Evolutionary conservation across 768 basidiomycete species (phyloP), one percentile per base, ranked within the genome.

Genomic region (Sarcodon sp.): DNA sequence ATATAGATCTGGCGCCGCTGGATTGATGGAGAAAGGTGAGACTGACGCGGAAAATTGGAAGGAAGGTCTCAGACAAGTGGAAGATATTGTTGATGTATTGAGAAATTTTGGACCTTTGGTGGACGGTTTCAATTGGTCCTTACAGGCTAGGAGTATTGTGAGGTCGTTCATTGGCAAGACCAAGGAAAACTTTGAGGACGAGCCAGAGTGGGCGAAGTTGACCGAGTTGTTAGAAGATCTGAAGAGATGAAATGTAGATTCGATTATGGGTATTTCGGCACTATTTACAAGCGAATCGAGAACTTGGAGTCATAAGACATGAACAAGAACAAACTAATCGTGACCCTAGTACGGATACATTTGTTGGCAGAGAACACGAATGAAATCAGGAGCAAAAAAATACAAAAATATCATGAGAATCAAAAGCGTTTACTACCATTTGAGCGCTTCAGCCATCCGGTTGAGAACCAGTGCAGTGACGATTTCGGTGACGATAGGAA

Each of bases 81-180:
- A 81, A 58, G 91, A 94, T 31, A 70, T 89, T 2, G 84, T 93
- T 21, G 88, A 87, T 55, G 70, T 90, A 16, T 65, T 97, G 56
- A 71, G 75, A 53, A 90, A 89, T 62, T 79, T 92, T 54, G 92
- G 94, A 2, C 82, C 87, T 44, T 71, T 75, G 47, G 75, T 74
- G 35, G 72, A 62, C 47, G 66, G 69, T 47, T 63, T 59, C 50
- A 83, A 80, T 53, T 98, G 96, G 96, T 76, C 71, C 62, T 74
- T 87, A 56, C 89, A 94, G 64, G 88, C 80, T 39, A 74, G 84
- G 47, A 92, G 89, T 51, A 71, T 97, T 49, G 75, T 97, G 50
- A 71, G 93, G 65, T 85, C 82, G 46, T 98, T 97, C 64, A 75
- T 88, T 65, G 93, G 87, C 6, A 71, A 87, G 51, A 89, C 87